Evolutionary conservation across 805 yeast species (phyloP), one percentile per base, ranked within the genome.

Genomic region (Kodamaea sagamina): DNA sequence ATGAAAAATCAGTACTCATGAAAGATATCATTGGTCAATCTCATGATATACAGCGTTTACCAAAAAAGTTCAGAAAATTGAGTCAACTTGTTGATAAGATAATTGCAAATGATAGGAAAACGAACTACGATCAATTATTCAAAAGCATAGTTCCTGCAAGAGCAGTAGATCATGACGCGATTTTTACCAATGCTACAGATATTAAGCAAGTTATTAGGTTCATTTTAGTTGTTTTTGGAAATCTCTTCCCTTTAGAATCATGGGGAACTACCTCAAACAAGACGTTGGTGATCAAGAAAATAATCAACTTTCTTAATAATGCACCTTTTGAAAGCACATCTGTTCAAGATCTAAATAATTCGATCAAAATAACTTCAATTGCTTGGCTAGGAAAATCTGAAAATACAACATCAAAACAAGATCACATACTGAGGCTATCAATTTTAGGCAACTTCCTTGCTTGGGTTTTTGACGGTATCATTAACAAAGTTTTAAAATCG

Each of bases 211-310:
- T 84, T 0, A 49, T 73, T 0, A 62, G 56, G 32, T 78, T 80
- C 49, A 52, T 77, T 1, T 48, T 74, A 1, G 53, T 66, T 0
- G 41, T 81, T 0, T 42, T 79, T 4, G 75, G 73, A 9, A 72
- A 68, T 39, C 49, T 83, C 0, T 62, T 84, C 16, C 86, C 89
- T 0, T 16, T 51, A 0, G 71, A 67, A 5, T 44, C 74, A 1
- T 77, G 80, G 63, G 95, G 95, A 0, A 58, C 77, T 2, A 52
- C 48, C 2, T 47, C 53, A 10, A 86, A 86, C 53, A 75, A 76
- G 54, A 44, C 70, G 0, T 40, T 54, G 0, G 52, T 84, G 0
- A 53, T 68, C 32, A 46, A 51, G 3, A 57, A 58, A 7, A 51
- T 84, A 0, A 60, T 75, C 0, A 19, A 39, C 2, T 61, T 75